phyloP scores from a whole-genome alignment of 495 filamentous ascomycete genomes.

The Thermothielavioides terrestris region DNA sequence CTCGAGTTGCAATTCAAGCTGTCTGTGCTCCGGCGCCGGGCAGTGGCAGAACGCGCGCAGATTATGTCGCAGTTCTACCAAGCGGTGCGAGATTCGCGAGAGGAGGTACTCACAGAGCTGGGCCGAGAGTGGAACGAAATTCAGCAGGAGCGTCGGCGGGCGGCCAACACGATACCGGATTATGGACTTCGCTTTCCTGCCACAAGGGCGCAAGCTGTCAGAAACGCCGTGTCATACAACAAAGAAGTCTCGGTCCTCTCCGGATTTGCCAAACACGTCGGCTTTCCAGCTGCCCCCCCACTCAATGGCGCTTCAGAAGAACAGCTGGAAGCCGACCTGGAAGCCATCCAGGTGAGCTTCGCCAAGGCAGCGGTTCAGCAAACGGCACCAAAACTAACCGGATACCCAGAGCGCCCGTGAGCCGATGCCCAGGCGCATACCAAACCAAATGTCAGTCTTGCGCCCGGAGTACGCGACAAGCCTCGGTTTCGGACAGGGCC shows the following conservation, averaged over 20 bases:
- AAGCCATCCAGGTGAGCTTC: conserved; percentile 75
- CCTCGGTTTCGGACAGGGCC: conserved; percentile 29
- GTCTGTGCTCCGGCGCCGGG: conserved; percentile 60
- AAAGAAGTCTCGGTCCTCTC: conserved; percentile 85
- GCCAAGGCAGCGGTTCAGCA: not conserved
- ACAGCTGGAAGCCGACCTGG: conserved; percentile 78
- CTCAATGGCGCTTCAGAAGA: conserved; percentile 60
- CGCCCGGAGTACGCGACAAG: conserved; percentile 24
- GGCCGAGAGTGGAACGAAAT: conserved; percentile 85
- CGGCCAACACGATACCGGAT: conserved; percentile 72
- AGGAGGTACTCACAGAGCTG: conserved; percentile 65
- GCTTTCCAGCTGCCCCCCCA: conserved; percentile 89
- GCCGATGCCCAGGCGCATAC: conserved; percentile 18
- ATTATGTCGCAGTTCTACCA: conserved; percentile 83
- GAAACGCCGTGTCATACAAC: conserved; percentile 80
- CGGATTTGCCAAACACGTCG: conserved; percentile 86
- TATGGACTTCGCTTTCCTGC: conserved; percentile 66
- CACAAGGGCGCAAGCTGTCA: conserved; percentile 60
- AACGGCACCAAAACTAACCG: conserved; percentile 13
- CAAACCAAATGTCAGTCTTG: conserved; percentile 14
- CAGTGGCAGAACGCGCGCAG: conserved; percentile 71
- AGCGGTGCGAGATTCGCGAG: conserved; percentile 68
- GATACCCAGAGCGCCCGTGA: conserved; percentile 26
- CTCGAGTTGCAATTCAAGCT: conserved; percentile 63
- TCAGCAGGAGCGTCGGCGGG: conserved; percentile 78